These are phyloP conservation scores for Pseudomicrostroma phylloplanum DNA, from an alignment of 1,284 basidiomycete species.

Conservation along the genomic window DNA sequence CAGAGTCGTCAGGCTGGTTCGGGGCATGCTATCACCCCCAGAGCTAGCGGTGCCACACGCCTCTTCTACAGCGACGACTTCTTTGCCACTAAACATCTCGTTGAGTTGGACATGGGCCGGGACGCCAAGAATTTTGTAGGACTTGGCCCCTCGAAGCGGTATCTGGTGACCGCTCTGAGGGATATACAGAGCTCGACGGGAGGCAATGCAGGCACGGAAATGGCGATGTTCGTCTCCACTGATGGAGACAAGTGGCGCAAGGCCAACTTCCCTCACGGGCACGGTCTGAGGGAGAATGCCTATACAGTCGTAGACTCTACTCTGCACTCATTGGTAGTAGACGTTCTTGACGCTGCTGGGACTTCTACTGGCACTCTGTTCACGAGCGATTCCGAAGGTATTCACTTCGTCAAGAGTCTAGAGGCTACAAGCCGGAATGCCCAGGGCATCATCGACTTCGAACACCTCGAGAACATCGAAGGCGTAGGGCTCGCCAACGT, in stretches of 20 bases:
- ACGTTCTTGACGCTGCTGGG: slow-evolving; percentile 59
- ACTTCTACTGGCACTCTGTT: slow-evolving; percentile 80
- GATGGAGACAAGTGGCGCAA: slow-evolving; percentile 41
- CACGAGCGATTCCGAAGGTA: slow-evolving; percentile 88
- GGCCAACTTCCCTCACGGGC: slow-evolving; percentile 70
- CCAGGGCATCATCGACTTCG: slow-evolving; percentile 85
- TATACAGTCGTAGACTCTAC: slow-evolving; percentile 95
- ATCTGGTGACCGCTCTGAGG: slow-evolving; percentile 41
- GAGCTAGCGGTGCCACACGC: slow-evolving; percentile 21
- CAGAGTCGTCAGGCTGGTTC: not conserved
- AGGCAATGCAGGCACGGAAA: slow-evolving; percentile 21
- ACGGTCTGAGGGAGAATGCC: slow-evolving; percentile 74
- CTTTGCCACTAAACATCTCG: slow-evolving; percentile 31
- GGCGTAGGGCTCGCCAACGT: slow-evolving; percentile 87
- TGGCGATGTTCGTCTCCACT: slow-evolving; percentile 40
- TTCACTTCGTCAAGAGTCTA: slow-evolving; percentile 85
- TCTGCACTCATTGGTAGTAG: slow-evolving; percentile 83
- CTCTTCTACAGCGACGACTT: slow-evolving; percentile 44
- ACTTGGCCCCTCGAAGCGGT: slow-evolving; percentile 37
- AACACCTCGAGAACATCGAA: slow-evolving; percentile 83
- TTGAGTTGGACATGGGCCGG: slow-evolving; percentile 35
- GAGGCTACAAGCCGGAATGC: slow-evolving; percentile 83
- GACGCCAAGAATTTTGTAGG: slow-evolving; percentile 43
- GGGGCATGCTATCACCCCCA: not conserved
- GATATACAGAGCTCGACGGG: slow-evolving; percentile 25